A percentile compares a stretch with the other conserved stretches of the same genome.
phyloP scores from a whole-genome alignment of 495 filamentous ascomycete genomes.

The Penicillium pancosmium region DNA sequence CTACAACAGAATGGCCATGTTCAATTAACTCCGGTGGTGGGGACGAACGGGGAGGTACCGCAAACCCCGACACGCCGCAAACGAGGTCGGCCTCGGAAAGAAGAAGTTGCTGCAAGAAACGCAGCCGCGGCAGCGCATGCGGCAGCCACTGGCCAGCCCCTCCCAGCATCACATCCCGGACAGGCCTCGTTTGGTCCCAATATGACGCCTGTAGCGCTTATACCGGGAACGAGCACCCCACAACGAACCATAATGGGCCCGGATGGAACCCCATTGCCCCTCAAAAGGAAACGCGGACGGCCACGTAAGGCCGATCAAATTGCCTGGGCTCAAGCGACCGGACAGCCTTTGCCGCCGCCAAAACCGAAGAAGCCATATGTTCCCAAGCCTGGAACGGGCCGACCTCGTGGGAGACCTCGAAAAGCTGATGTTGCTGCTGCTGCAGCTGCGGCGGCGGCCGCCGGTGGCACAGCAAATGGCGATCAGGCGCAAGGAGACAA shows the following conservation, averaged over 20 bases:
- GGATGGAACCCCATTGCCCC: slow-evolving; percentile 37
- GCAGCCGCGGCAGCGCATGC: slow-evolving; percentile 27
- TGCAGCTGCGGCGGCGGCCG: slow-evolving; percentile 31
- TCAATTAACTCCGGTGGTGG: not conserved
- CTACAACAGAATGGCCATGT: slow-evolving; percentile 23
- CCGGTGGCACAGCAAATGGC: slow-evolving; percentile 6
- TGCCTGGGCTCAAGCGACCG: slow-evolving; percentile 29
- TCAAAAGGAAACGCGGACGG: slow-evolving; percentile 44
- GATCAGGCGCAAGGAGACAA: slow-evolving; percentile 9
- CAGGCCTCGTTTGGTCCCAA: slow-evolving; percentile 29
- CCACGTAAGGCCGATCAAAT: slow-evolving; percentile 44
- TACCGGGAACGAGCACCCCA: slow-evolving; percentile 10
- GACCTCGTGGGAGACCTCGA: slow-evolving; percentile 43
- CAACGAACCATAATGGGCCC: slow-evolving; percentile 30
- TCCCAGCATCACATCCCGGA: slow-evolving; percentile 20
- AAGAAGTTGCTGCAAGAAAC: slow-evolving; percentile 29
- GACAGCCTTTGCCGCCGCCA: slow-evolving; percentile 29
- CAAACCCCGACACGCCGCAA: slow-evolving; percentile 22
- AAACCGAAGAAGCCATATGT: slow-evolving; percentile 32
- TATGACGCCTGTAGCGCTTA: slow-evolving; percentile 23
- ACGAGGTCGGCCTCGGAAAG: slow-evolving; percentile 34
- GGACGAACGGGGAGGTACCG: slow-evolving; percentile 2
- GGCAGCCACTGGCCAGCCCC: slow-evolving; percentile 18
- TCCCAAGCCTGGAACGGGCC: slow-evolving; percentile 33
- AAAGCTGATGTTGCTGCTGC: slow-evolving; percentile 44